Evolutionary conservation across 192 early-diverging fungal species (phyloP), one percentile per base, ranked within the genome.

Genomic region (Coemansia sp.): DNA sequence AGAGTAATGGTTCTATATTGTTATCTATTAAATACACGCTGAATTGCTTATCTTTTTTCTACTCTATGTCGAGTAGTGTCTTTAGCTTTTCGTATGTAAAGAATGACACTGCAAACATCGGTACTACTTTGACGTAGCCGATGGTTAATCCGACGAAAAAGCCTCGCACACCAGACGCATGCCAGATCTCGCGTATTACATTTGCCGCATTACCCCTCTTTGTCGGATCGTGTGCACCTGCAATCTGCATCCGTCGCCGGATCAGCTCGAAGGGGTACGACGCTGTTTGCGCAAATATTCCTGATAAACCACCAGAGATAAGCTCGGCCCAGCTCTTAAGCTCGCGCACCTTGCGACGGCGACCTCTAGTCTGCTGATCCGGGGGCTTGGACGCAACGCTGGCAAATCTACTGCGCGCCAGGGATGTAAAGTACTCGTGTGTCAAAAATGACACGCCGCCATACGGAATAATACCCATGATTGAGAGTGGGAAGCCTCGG

Each of bases 121-220:
- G 96, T 24, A 85, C 84, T 3, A 98, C 89, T 70, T 98, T 98
- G 63, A 98, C 67, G 69, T 92, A 98, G 33, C 96, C 96, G 69
- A 98, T 98, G 24, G 86, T 92, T 44, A 98, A 78, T n/a, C 96
- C 96, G 12, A 98, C 93, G 84, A 87, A 98, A 72, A 96, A 96
- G 8, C 96, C 96, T 24, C 84, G 82, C 43, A 83, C 70, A 21
- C 94, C 94, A 19, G 81, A 80, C 34, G 68, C 66, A 33, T 51
- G 44, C 69, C 85, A 91, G 51, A 98, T 89, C 6, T 73, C 71
- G 40, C 64, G 70, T 3, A 81, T 80, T 14, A 89, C 89, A 30
- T 85, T 78, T 54, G 55, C 55, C 14, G 88, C 78, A n/a, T 81
- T 78, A 15, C 82, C 72, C 40, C 80, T 80, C 13, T 39, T 53